Base-by-base conservation (phyloP, 768 basidiomycete genomes). In the Phanerodontia chrysosporium region DNA sequence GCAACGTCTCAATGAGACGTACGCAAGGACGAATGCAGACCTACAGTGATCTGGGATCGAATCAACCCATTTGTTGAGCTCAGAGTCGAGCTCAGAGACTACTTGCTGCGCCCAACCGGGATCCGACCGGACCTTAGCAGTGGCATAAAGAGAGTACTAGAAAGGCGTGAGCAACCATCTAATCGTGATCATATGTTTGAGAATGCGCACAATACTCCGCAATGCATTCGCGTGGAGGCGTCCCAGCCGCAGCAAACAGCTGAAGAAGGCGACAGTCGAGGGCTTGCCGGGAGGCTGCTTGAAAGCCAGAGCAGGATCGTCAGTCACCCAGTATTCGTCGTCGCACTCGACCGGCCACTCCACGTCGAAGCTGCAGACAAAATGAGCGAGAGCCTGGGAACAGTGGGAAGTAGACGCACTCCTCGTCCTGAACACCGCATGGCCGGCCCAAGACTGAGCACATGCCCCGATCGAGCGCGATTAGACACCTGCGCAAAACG, bases 401-500 rank as follows among this genome's bases (percentile, higher is more conserved):
- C 49, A 24, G 42, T 24, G 21, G 32, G 42, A 59, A 48, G n/a
- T n/a, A 76, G 83, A 84, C 83, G 62, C 66, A 84, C 84, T 89
- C 89, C 68, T 88, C 87, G 62, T 90, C 88, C 55, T 86, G 85
- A 3, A 91, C 73, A 2, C 81, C 80, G 65, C 85, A 81, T 1
- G 87, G 84, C 21, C 90, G 75, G 0, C 91, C 91, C 27, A 85
- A 74, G 12, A 74, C 71, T 0, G 77, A 69, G 45, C 83, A 80
- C 24, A 76, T 58, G 27, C 72, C 57, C 48, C 82, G 68, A 64
- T 86, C 83, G 29, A 82, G 65, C 24, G 61, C 24, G 44, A 82
- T 64, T 13, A 83, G 72, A 1, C 79, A 74, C 83, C 83, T 84
- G 51, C 7, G 55, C 8, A 32, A 16, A 21, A 21, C 28, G 27